Conservation (phyloP, 768 basidiomycete species). For the Fomitopsis pulvina region DNA sequence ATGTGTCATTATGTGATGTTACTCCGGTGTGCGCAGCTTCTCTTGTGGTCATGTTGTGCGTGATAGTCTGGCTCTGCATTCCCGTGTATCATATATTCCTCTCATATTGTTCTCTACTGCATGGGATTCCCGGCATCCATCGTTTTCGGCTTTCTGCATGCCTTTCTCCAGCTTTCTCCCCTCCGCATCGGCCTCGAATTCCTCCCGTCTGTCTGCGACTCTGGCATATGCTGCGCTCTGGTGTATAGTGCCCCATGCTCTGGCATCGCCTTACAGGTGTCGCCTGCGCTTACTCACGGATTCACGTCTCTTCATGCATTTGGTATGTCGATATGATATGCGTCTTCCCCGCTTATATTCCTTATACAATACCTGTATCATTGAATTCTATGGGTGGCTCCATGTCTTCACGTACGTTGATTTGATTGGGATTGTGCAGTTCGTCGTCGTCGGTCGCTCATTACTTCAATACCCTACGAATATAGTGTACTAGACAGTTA, state of each 20-base stretch:
- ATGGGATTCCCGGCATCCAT: not conserved
- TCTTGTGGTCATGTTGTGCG: not conserved
- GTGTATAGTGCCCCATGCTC: not conserved
- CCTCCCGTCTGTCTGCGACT: too few species aligned
- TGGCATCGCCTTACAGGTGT: not conserved
- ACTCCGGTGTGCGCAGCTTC: not conserved
- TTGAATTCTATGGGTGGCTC: too few species aligned
- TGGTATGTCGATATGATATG: not conserved
- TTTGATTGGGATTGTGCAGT: too few species aligned
- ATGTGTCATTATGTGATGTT: constrained; percentile 75
- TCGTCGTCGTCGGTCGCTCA: not conserved
- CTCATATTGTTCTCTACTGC: not conserved
- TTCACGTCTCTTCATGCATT: not conserved
- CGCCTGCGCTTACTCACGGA: not conserved
- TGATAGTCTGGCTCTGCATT: not conserved
- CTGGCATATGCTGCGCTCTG: too few species aligned
- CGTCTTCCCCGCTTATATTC: not conserved
- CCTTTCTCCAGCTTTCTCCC: not conserved
- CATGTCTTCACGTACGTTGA: too few species aligned
- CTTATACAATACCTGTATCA: not conserved
- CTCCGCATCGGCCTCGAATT: too few species aligned
- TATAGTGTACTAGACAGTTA: not conserved
- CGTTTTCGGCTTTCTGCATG: not conserved
- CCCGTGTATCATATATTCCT: not conserved
- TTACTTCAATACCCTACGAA: not conserved